These are phyloP conservation scores for Nigrospora sphaerica DNA, from an alignment of 2,329 filamentous ascomycete genomes.

Conservation along the genomic window DNA sequence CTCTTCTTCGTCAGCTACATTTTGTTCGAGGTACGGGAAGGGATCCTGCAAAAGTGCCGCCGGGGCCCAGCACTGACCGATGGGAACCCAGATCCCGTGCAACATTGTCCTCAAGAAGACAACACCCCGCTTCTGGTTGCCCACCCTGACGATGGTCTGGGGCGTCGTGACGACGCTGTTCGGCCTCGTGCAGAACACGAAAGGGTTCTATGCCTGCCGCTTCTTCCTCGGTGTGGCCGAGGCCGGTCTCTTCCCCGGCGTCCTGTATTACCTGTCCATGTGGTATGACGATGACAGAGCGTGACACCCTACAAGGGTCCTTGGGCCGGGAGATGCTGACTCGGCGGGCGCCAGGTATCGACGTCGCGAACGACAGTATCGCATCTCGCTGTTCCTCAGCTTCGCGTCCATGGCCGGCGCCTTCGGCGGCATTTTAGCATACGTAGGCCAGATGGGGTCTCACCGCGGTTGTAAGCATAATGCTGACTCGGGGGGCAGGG, in stretches of 20 bases:
- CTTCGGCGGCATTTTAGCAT: constrained; percentile 33
- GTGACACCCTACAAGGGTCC: neutral
- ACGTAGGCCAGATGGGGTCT: too few relatives aligned
- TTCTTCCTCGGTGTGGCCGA: constrained; percentile 41
- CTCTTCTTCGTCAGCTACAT: constrained; percentile 60
- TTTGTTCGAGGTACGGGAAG: constrained; percentile 39
- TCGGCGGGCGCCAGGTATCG: constrained; percentile 35
- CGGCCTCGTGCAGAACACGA: constrained; percentile 17
- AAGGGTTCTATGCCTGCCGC: constrained; percentile 30
- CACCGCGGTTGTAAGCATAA: too few relatives aligned
- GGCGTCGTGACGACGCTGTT: constrained; percentile 8
- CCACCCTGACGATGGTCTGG: constrained; percentile 53
- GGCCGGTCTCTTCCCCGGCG: constrained; percentile 55
- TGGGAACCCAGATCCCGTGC: constrained; percentile 51
- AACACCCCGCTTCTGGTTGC: constrained; percentile 55
- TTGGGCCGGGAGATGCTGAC: neutral
- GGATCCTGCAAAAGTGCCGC: too few relatives aligned
- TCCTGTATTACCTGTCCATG: constrained; percentile 39
- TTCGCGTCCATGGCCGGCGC: constrained; percentile 40
- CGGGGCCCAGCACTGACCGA: constrained; percentile 16
- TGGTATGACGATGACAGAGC: neutral
- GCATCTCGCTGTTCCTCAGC: constrained; percentile 25
- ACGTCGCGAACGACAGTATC: constrained; percentile 37
- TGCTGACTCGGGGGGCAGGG: too few relatives aligned
- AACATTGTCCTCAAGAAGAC: constrained; percentile 57